These are phyloP conservation scores for Daldinia grandis DNA, from an alignment of 495 filamentous ascomycete species.

Conservation along the genomic window DNA sequence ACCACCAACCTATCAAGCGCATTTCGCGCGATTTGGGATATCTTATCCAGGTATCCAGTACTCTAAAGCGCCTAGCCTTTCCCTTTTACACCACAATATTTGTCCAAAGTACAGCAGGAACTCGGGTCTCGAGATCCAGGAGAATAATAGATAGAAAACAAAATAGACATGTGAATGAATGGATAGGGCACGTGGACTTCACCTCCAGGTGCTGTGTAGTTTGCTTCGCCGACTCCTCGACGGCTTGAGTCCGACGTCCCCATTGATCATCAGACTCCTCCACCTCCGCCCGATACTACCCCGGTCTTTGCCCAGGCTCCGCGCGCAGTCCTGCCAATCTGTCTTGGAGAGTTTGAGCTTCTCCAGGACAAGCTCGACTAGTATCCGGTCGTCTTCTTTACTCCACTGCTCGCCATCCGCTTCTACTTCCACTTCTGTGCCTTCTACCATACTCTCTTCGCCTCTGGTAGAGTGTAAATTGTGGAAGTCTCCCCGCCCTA, in stretches of 20 bases:
- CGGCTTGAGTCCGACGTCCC: constrained; percentile 67
- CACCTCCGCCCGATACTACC: constrained; percentile 73
- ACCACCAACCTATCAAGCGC: constrained; percentile 38
- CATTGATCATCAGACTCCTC: constrained; percentile 69
- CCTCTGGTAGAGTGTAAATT: constrained; percentile 56
- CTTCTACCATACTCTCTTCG: constrained; percentile 44
- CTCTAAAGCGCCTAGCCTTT: constrained; percentile 28
- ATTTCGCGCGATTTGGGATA: constrained; percentile 37
- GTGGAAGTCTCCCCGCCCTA: constrained; percentile 72
- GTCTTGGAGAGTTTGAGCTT: constrained; percentile 75
- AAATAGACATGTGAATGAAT: constrained; percentile 26
- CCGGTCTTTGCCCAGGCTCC: constrained; percentile 71
- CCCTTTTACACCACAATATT: constrained; percentile 8
- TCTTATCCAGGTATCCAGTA: constrained; percentile 25
- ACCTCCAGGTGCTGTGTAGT: constrained; percentile 62
- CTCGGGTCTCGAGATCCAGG: constrained; percentile 9
- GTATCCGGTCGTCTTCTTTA: constrained; percentile 71
- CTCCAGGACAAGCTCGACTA: constrained; percentile 77
- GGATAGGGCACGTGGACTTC: constrained; percentile 41
- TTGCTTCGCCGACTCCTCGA: constrained; percentile 55
- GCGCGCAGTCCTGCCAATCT: constrained; percentile 83
- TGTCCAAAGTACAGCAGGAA: constrained; percentile 33
- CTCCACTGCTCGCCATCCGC: constrained; percentile 65
- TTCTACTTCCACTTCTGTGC: constrained; percentile 53
- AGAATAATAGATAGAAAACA: constrained; percentile 27